Conservation (phyloP, 129 eudicot species). For the Artemisia tridentata region DNA sequence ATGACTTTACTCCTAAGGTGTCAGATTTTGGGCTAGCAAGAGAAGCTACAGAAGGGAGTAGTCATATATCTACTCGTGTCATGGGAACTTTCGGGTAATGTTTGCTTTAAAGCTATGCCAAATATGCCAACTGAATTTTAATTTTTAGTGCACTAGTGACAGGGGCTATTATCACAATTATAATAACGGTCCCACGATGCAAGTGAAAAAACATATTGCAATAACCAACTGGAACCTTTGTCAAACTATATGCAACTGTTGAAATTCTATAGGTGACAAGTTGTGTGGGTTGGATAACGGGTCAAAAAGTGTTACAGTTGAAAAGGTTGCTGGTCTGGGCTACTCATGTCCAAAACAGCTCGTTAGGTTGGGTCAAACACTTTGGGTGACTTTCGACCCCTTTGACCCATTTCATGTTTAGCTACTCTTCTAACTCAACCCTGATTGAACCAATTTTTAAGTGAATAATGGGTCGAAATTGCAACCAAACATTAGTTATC, state of each 20-base stretch:
- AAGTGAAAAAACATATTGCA: background rate
- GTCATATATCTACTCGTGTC: conserved; percentile 88
- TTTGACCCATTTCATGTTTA: background rate
- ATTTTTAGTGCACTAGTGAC: background rate
- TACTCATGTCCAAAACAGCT: background rate
- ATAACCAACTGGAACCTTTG: background rate
- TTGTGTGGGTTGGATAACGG: background rate
- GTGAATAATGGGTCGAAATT: background rate
- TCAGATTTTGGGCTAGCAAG: conserved; percentile 97
- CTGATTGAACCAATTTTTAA: background rate
- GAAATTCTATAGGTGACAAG: background rate
- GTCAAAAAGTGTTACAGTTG: too few species aligned
- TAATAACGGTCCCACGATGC: background rate
- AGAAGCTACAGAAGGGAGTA: conserved; percentile 96
- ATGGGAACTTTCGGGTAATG: conserved; percentile 98
- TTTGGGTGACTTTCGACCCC: background rate
- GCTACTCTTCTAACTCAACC: too few species aligned
- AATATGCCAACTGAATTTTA: conserved; percentile 13
- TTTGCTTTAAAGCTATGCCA: conserved; percentile 10
- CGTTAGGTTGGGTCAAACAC: background rate
- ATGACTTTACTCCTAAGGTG: conserved; percentile 93
- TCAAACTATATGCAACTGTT: background rate
- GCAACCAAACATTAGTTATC: background rate
- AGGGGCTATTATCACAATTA: too few species aligned
- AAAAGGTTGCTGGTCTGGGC: too few species aligned